A percentile compares a stretch with the other conserved stretches of the same genome.
Evolutionary conservation across 192 early-diverging fungal genomes (phyloP).

Genomic region (Mortierella claussenii): DNA sequence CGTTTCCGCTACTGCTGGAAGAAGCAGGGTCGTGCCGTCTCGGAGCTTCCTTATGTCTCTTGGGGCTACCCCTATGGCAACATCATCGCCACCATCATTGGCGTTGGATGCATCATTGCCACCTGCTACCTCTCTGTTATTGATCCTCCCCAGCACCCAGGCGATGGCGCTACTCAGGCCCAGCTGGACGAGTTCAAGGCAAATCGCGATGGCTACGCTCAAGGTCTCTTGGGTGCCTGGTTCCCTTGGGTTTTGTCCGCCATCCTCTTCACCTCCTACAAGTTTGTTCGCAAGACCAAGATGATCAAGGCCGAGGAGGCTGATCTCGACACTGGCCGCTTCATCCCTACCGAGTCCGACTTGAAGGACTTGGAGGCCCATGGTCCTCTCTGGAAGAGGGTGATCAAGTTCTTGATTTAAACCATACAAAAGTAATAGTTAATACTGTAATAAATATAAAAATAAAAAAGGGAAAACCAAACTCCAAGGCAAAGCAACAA

Average conservation of each 20-base stretch:
- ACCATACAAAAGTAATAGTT: not conserved
- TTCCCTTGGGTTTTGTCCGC: conserved; percentile 44
- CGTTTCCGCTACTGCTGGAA: conserved; percentile 85
- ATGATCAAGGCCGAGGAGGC: conserved; percentile 68
- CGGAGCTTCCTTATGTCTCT: conserved; percentile 68
- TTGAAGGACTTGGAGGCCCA: conserved; percentile 17
- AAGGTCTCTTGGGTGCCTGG: conserved; percentile 36
- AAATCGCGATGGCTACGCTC: conserved; percentile 8
- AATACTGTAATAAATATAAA: not conserved
- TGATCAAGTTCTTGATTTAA: conserved; percentile 36
- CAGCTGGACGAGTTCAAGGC: not conserved
- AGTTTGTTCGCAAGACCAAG: conserved; percentile 53
- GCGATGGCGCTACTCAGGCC: conserved; percentile 8
- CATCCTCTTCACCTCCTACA: conserved; percentile 65
- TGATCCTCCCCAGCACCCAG: conserved; percentile 58
- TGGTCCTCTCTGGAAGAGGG: conserved; percentile 34
- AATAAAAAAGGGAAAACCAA: not conserved
- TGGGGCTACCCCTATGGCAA: conserved; percentile 58
- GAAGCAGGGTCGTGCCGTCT: conserved; percentile 74
- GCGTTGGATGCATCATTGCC: conserved; percentile 69
- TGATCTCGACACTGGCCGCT: conserved; percentile 67
- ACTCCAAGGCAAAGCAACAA: too few relatives aligned
- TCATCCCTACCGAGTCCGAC: conserved; percentile 43
- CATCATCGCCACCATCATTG: conserved; percentile 72
- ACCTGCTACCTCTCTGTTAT: conserved; percentile 61